Evolutionary conservation across 306 rosid species (phyloP).

Genomic region (Morella rubra): DNA sequence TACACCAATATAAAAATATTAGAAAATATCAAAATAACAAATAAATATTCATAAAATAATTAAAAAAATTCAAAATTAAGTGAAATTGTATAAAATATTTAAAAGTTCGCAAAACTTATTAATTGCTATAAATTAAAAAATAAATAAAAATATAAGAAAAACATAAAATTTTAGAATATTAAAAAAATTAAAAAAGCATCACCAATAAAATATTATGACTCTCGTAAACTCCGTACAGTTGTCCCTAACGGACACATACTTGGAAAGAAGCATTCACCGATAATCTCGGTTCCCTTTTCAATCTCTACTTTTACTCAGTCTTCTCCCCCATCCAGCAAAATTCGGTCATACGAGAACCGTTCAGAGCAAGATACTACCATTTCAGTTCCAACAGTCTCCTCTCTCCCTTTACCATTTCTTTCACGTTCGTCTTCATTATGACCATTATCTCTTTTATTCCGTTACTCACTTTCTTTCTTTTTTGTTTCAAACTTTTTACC

Average conservation of each 20-base stretch:
- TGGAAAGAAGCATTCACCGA: conserved; percentile 31
- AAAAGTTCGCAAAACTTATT: no score
- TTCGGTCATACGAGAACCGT: conserved; percentile 28
- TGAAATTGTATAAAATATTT: no score
- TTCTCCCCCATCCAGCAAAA: conserved; percentile 25
- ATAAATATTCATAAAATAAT: no score
- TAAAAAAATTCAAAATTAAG: no score
- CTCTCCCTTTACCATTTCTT: conserved; percentile 11
- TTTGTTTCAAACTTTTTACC: no score
- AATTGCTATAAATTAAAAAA: no score
- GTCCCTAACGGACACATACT: conserved; percentile 31
- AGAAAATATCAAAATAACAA: no score
- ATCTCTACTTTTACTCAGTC: conserved; percentile 45
- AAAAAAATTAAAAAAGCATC: no score
- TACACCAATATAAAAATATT: no score
- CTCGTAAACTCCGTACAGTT: conserved; percentile 14
- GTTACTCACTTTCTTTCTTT: no score
- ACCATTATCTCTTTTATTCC: background rate
- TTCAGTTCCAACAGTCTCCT: conserved; percentile 14
- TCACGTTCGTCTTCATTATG: background rate
- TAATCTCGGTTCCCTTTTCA: conserved; percentile 18
- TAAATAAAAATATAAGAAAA: no score
- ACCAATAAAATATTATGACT: background rate
- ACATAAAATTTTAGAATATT: no score
- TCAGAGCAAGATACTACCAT: conserved; percentile 20